These are phyloP conservation scores for Chernovozyma sophiae-reginae DNA, from an alignment of 1,139 yeast genomes.

Conservation along the genomic window DNA sequence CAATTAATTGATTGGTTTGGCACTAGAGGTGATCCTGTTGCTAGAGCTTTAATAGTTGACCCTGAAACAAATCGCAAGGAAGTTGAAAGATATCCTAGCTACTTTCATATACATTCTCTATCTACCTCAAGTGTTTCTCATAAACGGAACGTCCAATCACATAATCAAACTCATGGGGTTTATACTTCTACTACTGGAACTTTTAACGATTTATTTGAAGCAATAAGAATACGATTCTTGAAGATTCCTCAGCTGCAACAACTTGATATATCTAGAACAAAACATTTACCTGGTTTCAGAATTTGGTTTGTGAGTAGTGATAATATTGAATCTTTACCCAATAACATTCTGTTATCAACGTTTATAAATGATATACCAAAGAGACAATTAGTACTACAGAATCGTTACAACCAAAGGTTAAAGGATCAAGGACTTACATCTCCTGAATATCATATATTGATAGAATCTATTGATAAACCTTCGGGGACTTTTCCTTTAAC, in stretches of 20 bases:
- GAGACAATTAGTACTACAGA: slow-evolving; percentile 28
- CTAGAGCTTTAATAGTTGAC: slow-evolving; percentile 41
- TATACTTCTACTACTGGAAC: slow-evolving; percentile 30
- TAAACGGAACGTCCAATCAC: slow-evolving; percentile 11
- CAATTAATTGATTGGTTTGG: slow-evolving; percentile 55
- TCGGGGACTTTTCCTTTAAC: slow-evolving; percentile 27
- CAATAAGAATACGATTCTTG: slow-evolving; percentile 18
- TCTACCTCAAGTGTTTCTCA: slow-evolving; percentile 14
- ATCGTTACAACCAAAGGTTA: slow-evolving; percentile 21
- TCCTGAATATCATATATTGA: slow-evolving; percentile 27
- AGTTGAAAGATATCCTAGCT: slow-evolving; percentile 53
- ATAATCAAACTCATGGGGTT: slow-evolving; percentile 11
- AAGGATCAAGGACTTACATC: slow-evolving; percentile 29
- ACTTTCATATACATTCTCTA: slow-evolving; percentile 50
- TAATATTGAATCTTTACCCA: slow-evolving; percentile 21
- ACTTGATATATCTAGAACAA: slow-evolving; percentile 5
- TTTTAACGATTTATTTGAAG: slow-evolving; percentile 29
- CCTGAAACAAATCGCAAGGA: slow-evolving; percentile 31
- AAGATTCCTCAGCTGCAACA: slow-evolving; percentile 14
- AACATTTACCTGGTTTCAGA: slow-evolving; percentile 15
- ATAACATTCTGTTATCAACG: slow-evolving; percentile 19
- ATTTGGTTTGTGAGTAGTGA: slow-evolving; percentile 37
- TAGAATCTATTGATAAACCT: slow-evolving; percentile 27
- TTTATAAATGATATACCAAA: slow-evolving; percentile 29
- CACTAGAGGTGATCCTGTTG: slow-evolving; percentile 38